phyloP scores from a whole-genome alignment of 352 stramenopile species.

The Phytophthora brassicae region DNA sequence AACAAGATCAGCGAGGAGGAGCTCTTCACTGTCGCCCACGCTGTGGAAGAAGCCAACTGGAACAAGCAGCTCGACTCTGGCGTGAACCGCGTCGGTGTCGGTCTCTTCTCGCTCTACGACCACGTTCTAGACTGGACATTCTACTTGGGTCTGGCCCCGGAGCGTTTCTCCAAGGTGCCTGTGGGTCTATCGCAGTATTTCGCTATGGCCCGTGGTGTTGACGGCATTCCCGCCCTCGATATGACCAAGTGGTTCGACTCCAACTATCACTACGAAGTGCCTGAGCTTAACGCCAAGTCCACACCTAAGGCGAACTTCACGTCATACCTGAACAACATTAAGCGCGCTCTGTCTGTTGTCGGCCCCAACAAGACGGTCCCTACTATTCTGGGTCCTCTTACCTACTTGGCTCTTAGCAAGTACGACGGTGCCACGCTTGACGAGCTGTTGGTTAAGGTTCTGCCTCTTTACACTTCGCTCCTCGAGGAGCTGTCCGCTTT shows the following conservation, averaged over 20 bases:
- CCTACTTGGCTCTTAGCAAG: conserved; percentile 81
- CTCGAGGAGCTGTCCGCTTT: conserved; percentile 70
- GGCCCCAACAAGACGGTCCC: conserved; percentile 82
- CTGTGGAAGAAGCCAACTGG: conserved; percentile 88
- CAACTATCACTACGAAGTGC: conserved; percentile 96
- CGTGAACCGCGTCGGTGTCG: conserved; percentile 80
- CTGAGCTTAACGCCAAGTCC: conserved; percentile 82
- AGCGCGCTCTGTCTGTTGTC: conserved; percentile 69
- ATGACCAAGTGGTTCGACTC: conserved; percentile 96
- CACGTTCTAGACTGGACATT: conserved; percentile 89
- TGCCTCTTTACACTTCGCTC: conserved; percentile 83
- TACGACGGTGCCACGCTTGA: conserved; percentile 76
- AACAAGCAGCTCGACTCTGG: conserved; percentile 75
- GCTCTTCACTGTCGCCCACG: conserved; percentile 69
- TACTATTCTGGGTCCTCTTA: conserved; percentile 82
- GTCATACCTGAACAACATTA: conserved; percentile 58
- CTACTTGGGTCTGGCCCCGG: conserved; percentile 78
- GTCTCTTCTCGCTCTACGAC: conserved; percentile 92
- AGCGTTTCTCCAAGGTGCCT: conserved; percentile 73
- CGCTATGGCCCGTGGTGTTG: conserved; percentile 88
- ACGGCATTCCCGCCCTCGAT: conserved; percentile 90
- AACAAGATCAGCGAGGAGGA: conserved; percentile 79
- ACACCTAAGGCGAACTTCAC: conserved; percentile 80
- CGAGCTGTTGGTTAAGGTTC: conserved; percentile 64
- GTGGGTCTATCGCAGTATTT: conserved; percentile 82